Percentiles rank a stretch among this genome's conserved stretches.
These are phyloP conservation scores for Coniella vitis DNA, from an alignment of 2,329 filamentous ascomycete species.

Conservation along the genomic window DNA sequence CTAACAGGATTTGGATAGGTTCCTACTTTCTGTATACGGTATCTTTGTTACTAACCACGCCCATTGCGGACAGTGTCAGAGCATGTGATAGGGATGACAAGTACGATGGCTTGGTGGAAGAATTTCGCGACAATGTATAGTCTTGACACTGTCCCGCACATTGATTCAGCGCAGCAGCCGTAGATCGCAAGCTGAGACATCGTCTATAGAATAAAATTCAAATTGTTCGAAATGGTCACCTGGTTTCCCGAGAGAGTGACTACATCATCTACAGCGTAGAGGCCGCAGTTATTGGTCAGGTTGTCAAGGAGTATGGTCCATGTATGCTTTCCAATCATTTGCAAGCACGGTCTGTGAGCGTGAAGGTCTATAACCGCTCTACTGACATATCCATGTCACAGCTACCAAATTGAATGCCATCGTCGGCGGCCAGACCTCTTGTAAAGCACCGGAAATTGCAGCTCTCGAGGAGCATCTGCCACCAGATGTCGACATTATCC, in stretches of 20 bases:
- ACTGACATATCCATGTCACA: constrained; percentile 31
- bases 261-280: constrained; percentile 99
- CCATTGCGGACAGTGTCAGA: constrained; percentile 61
- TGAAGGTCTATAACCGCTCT: not conserved
- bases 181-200: constrained; percentile 40
- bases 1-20: constrained; percentile 17
- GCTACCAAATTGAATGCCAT: constrained; percentile 93
- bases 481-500: constrained; percentile 83
- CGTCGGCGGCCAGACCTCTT: constrained; percentile 95
- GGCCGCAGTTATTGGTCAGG: constrained; percentile 78
- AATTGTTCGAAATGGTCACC: constrained; percentile 88
- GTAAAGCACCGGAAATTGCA: constrained; percentile 91
- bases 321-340: constrained; percentile 53
- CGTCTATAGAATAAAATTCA: constrained; percentile 73
- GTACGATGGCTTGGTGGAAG: constrained; percentile 70
- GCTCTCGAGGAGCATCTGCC: constrained; percentile 90
- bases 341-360: not conserved
- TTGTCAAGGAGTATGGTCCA: constrained; percentile 84
- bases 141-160: constrained; percentile 23
- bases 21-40: not conserved
- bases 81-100: constrained; percentile 91
- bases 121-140: constrained; percentile 82
- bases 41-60: constrained; percentile 19
- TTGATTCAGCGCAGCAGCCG: constrained; percentile 25
- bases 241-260: constrained; percentile 93